Evolutionary conservation across 1,284 basidiomycete genomes (phyloP).

Genomic region (Apiotrichum gamsii): DNA sequence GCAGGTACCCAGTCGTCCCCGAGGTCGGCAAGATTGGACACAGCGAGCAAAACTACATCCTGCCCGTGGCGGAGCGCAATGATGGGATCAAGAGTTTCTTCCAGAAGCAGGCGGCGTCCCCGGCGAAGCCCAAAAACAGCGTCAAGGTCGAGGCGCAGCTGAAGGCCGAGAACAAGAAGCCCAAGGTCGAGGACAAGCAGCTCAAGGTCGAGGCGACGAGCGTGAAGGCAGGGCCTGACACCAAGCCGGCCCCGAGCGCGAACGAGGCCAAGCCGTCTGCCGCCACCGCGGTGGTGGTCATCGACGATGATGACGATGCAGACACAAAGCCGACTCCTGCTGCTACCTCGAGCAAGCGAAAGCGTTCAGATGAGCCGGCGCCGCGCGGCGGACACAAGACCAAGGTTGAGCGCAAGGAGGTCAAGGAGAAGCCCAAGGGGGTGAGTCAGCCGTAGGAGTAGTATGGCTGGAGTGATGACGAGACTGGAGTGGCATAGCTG

Average conservation of each 20-base stretch:
- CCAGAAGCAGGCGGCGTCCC: constrained; percentile 53
- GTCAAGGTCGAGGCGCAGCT: background rate
- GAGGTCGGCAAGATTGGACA: constrained; percentile 87
- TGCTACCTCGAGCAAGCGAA: constrained; percentile 1
- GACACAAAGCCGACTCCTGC: no score
- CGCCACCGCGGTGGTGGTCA: no score
- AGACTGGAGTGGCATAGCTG: no score
- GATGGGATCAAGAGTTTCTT: constrained; percentile 89
- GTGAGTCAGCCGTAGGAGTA: constrained; percentile 15
- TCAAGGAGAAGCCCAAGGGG: constrained; percentile 18
- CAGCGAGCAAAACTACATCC: constrained; percentile 73
- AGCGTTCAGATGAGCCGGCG: constrained; percentile 1
- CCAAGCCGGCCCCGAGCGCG: background rate
- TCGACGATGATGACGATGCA: no score
- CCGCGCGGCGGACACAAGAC: constrained; percentile 29
- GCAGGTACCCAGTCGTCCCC: constrained; percentile 75
- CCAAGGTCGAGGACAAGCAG: constrained; percentile 3
- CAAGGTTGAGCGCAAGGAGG: constrained; percentile 23
- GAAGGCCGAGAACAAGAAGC: background rate
- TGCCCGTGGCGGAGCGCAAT: constrained; percentile 69
- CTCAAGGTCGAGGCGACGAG: constrained; percentile 23
- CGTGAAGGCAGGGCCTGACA: constrained; percentile 35
- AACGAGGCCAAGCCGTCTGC: background rate
- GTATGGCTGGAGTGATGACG: constrained; percentile 1
- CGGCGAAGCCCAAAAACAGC: constrained; percentile 20